Evolutionary conservation across 192 early-diverging fungal genomes (phyloP).

Genomic region (Spizellomyces sp.): DNA sequence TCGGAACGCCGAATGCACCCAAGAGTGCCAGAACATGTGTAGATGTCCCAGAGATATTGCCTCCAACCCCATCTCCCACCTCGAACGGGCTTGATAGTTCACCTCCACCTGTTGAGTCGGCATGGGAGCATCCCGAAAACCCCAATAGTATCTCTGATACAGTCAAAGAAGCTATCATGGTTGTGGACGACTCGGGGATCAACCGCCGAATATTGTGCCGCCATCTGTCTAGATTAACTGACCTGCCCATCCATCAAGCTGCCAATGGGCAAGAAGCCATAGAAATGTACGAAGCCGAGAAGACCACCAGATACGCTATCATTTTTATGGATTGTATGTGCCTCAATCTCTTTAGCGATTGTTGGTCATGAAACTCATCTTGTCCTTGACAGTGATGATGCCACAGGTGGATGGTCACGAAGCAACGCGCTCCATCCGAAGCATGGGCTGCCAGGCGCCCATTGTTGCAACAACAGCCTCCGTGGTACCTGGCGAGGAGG

Average conservation of each 20-base stretch:
- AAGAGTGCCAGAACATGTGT: too few species aligned
- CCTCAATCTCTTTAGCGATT: constrained; percentile 5
- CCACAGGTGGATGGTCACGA: too few species aligned
- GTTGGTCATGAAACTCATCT: constrained; percentile 15
- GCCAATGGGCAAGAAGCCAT: constrained; percentile 30
- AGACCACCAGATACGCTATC: constrained; percentile 1
- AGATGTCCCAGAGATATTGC: too few species aligned
- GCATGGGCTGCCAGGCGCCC: too few species aligned
- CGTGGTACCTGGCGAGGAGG: too few species aligned
- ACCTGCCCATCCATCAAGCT: constrained; percentile 22
- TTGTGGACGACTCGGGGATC: constrained; percentile 22
- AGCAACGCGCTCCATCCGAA: too few species aligned
- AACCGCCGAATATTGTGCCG: constrained; percentile 22
- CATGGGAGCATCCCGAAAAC: background rate
- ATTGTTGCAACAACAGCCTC: too few species aligned
- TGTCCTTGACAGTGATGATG: background rate
- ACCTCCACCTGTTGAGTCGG: too few species aligned
- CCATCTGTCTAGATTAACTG: background rate
- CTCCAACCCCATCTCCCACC: too few species aligned
- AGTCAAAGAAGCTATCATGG: constrained; percentile 6
- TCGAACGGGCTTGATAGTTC: too few species aligned
- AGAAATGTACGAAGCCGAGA: constrained; percentile 2
- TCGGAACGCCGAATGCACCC: too few species aligned
- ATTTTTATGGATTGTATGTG: constrained; percentile 31
- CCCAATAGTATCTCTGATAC: background rate